Base-by-base conservation (phyloP, 2,329 filamentous ascomycete genomes). In the Alternaria tenuissima region DNA sequence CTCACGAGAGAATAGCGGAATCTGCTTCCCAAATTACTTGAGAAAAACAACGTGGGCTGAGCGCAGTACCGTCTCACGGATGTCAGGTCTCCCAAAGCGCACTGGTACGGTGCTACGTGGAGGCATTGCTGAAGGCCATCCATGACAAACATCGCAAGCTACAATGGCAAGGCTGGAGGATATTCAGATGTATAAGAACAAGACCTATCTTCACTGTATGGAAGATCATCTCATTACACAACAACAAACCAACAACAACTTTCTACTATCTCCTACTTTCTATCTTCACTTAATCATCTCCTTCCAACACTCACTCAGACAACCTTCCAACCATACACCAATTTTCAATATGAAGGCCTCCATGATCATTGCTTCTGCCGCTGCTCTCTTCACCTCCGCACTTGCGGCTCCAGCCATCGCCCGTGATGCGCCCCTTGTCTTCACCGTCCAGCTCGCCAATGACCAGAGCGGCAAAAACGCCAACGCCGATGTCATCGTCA, bases 381-480 rank as follows among this genome's bases (percentile, higher is more conserved):
- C 52, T 36, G 28, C 47, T 32, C 12, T 60, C 46, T 46, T 52
- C 41, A n/a, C 46, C 46, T 36, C 46, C n/a, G 53, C 46, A 7
- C 41, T 60, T 26, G 57, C 57, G 7, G 57, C 57, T 26, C 57
- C 57, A 36, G 9, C 57, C n/a, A 18, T 20, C 41, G 9, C 57
- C 32, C 39, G 39, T 8, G 16, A 42, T 8, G 38, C 38, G 14
- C 18, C 46, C 20, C 24, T 41, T 4, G 3, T 11, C 32, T 60
- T 52, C 57, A 60, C 39, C 11, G 39, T 60, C 18, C 57, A 56
- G 18, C 57, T 60, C 53, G 16, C 57, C 14, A 56, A 60, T 34
- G 57, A 56, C 32, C 2, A 41, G 6, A 44, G 43, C 16, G 52
- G 52, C 32, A 46, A 41, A 18, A 56, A 56, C 47, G 46, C 52